phyloP scores from a whole-genome alignment of 2,329 filamentous ascomycete species.

The Akanthomyces uredinophilus region DNA sequence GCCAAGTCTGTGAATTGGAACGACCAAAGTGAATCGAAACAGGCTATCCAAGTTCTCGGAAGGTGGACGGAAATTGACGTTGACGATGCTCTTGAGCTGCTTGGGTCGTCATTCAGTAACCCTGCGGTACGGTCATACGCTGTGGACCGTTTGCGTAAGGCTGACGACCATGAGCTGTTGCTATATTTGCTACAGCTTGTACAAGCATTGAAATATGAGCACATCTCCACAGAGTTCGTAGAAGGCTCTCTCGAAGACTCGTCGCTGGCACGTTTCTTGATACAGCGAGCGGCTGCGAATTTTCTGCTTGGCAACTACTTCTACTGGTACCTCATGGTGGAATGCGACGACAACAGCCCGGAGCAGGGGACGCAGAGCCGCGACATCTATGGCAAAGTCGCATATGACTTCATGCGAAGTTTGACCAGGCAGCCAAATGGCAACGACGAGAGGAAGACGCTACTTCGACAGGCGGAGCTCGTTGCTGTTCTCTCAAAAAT shows the following conservation, averaged over 20 bases:
- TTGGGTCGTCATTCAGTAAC: conserved; percentile 90
- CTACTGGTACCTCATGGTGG: conserved; percentile 98
- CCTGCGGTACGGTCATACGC: conserved; percentile 85
- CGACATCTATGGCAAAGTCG: conserved; percentile 85
- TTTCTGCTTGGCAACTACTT: conserved; percentile 91
- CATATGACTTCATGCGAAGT: conserved; percentile 93
- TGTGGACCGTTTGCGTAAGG: conserved; percentile 83
- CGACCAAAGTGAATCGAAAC: conserved; percentile 76
- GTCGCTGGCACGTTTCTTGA: conserved; percentile 82
- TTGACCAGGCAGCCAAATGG: conserved; percentile 69
- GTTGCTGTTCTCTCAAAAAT: conserved; percentile 83
- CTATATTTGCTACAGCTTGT: conserved; percentile 91
- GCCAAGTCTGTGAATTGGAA: conserved; percentile 97
- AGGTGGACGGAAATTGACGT: conserved; percentile 98
- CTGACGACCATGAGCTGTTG: conserved; percentile 85
- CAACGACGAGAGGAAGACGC: conserved; percentile 64
- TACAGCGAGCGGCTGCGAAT: conserved; percentile 80
- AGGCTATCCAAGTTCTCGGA: conserved; percentile 82
- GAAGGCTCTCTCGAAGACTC: conserved; percentile 66
- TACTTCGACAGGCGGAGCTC: conserved; percentile 84
- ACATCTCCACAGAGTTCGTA: conserved; percentile 54
- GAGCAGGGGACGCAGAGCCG: conserved; percentile 71
- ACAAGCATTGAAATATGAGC: conserved; percentile 91
- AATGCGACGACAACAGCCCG: conserved; percentile 79
- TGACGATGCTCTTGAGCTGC: conserved; percentile 88